Conservation (phyloP, 139 green algal species). For the Edaphochlamys debaryana region DNA sequence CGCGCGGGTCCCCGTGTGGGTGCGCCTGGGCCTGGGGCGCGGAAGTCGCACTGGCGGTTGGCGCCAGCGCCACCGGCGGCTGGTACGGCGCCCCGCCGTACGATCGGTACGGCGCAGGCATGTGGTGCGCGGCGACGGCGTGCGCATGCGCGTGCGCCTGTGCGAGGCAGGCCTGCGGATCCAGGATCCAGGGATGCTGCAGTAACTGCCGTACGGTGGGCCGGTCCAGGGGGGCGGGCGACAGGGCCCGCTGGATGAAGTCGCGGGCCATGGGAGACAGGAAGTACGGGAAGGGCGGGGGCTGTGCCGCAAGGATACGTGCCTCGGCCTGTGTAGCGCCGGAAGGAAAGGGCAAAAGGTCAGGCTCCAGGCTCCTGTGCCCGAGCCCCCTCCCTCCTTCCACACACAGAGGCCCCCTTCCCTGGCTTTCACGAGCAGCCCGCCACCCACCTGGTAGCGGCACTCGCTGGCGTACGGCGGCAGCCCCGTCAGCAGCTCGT, state of each 20-base stretch:
- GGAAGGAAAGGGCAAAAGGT: background rate
- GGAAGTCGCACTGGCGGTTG: too few relatives aligned
- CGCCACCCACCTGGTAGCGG: background rate
- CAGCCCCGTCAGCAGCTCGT: conserved; percentile 62
- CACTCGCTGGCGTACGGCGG: conserved; percentile 23
- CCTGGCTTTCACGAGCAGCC: background rate
- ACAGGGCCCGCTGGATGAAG: conserved; percentile 39
- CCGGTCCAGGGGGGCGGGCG: conserved; percentile 22
- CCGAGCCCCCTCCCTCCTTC: background rate
- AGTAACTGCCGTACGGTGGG: conserved; percentile 43
- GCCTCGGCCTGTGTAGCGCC: background rate
- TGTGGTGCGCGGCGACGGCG: background rate
- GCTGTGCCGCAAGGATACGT: conserved; percentile 10
- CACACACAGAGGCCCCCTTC: background rate
- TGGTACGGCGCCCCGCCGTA: too few relatives aligned
- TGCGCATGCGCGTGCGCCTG: too few relatives aligned
- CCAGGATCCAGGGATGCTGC: conserved; percentile 47
- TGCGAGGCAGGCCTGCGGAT: conserved; percentile 1
- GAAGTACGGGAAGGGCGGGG: conserved; percentile 19
- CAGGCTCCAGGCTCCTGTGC: conserved; percentile 1
- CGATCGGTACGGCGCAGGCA: too few relatives aligned
- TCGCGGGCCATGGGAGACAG: conserved; percentile 32
- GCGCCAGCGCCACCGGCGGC: too few relatives aligned
- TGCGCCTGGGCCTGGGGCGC: too few relatives aligned
- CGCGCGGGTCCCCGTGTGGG: too few relatives aligned